Conservation (phyloP, 352 stramenopile genomes). For the Phytophthora fragariaefolia region DNA sequence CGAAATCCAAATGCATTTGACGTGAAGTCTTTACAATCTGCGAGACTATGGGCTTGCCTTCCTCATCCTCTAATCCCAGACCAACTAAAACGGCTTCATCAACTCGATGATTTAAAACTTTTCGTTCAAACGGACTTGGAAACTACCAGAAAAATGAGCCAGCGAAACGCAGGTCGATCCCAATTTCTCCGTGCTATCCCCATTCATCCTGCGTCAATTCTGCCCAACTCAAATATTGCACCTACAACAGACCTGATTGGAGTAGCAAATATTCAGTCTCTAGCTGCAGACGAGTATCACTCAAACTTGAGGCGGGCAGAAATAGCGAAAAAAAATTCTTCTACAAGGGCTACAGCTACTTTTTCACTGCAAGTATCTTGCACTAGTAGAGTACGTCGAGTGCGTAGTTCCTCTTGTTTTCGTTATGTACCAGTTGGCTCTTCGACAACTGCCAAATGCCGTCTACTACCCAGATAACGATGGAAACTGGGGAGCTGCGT, state of each 20-base stretch:
- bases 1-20: neutral
- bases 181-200: neutral
- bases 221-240: neutral
- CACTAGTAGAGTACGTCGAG: conserved; percentile 42
- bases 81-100: neutral
- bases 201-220: neutral
- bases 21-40: neutral
- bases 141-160: neutral
- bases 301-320: neutral
- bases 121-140: neutral
- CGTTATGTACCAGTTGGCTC: conserved; percentile 31
- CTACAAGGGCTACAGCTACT: conserved; percentile 28
- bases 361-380: conserved; percentile 35
- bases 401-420: conserved; percentile 40
- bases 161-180: neutral
- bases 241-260: neutral
- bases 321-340: neutral
- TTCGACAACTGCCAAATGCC: conserved; percentile 41
- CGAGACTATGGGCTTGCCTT: conserved; percentile 14
- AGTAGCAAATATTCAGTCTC: neutral
- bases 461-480: conserved; percentile 29
- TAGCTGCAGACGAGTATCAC: neutral
- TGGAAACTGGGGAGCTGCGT: neutral
- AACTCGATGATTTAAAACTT: neutral
- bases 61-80: conserved; percentile 8